Percentiles rank a stretch among this genome's conserved stretches.
Conservation (phyloP, 2,329 filamentous ascomycete species). For the Hirsutella minnesotensis region DNA sequence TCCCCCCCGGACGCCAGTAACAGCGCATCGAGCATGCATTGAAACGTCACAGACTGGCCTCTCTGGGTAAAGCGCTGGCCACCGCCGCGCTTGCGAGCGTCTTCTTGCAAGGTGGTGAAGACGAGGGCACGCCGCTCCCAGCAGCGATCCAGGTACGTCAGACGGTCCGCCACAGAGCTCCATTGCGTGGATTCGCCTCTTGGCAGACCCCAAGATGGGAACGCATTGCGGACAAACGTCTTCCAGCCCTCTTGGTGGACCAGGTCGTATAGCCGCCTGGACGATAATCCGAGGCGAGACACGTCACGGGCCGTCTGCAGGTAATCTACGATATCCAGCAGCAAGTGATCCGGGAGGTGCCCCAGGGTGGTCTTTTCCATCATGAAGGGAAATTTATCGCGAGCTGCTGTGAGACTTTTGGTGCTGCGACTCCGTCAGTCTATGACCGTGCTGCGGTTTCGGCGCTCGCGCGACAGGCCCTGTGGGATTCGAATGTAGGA, state of each 20-base stretch:
- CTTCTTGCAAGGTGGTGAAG: conserved; percentile 14
- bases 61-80: conserved; percentile 1
- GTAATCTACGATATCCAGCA: conserved; percentile 34
- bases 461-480: neutral
- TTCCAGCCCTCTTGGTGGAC: conserved; percentile 34
- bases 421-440: neutral
- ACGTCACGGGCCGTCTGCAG: conserved; percentile 37
- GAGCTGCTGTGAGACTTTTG: neutral
- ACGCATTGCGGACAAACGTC: conserved; percentile 32
- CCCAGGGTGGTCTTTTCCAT: conserved; percentile 22
- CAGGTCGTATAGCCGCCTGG: conserved; percentile 25
- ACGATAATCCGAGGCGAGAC: conserved; percentile 26
- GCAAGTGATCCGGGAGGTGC: conserved; percentile 35
- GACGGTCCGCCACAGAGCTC: conserved; percentile 26
- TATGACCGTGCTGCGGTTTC: too few relatives aligned
- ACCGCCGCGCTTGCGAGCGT: conserved; percentile 7
- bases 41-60: conserved; percentile 27
- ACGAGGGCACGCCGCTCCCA: conserved; percentile 39
- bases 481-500: neutral
- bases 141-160: conserved; percentile 39
- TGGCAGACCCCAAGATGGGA: conserved; percentile 26
- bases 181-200: conserved; percentile 17
- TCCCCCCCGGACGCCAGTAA: conserved; percentile 27
- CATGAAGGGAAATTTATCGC: neutral
- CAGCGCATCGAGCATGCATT: conserved; percentile 34